Percentiles rank a stretch among this genome's conserved stretches.
phyloP scores from a whole-genome alignment of 2,329 filamentous ascomycete genomes.

The Diaporthe citri region DNA sequence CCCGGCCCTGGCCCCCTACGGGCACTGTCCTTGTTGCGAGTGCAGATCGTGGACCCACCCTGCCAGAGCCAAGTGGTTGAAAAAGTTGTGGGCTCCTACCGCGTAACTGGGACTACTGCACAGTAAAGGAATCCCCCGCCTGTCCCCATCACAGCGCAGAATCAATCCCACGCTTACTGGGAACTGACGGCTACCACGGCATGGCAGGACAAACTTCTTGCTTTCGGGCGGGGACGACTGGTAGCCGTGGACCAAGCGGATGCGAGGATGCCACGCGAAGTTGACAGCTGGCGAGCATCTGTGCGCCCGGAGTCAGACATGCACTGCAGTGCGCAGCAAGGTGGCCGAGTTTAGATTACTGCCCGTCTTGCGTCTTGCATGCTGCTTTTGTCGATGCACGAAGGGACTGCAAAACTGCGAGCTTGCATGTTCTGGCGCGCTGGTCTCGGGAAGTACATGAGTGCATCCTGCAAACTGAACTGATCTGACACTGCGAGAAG shows the following conservation, averaged over 20 bases:
- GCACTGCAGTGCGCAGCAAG: not conserved
- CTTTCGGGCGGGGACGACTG: not conserved
- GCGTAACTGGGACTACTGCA: slow-evolving; percentile 12
- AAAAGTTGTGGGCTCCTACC: not conserved
- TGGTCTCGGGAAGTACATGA: not conserved
- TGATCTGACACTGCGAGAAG: not conserved
- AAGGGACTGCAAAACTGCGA: not conserved
- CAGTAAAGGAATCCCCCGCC: not conserved
- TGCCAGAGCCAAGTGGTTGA: not conserved
- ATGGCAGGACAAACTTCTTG: not conserved
- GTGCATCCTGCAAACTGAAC: not conserved
- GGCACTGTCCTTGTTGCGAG: slow-evolving; percentile 16
- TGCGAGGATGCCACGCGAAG: slow-evolving; percentile 23
- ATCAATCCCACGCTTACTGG: not conserved
- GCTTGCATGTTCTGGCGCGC: not conserved
- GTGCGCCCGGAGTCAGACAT: slow-evolving; percentile 20
- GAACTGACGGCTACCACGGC: not conserved
- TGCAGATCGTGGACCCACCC: slow-evolving; percentile 10
- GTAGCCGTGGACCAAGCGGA: not conserved
- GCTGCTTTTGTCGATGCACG: not conserved
- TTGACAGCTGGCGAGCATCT: slow-evolving; percentile 10
- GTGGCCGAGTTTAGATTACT: not conserved
- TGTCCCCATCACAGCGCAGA: not conserved
- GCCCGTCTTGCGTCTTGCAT: not conserved
- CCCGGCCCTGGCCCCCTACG: not conserved